Base-by-base conservation (phyloP, 352 stramenopile genomes). In the Phytopythium cucurbitacearum region DNA sequence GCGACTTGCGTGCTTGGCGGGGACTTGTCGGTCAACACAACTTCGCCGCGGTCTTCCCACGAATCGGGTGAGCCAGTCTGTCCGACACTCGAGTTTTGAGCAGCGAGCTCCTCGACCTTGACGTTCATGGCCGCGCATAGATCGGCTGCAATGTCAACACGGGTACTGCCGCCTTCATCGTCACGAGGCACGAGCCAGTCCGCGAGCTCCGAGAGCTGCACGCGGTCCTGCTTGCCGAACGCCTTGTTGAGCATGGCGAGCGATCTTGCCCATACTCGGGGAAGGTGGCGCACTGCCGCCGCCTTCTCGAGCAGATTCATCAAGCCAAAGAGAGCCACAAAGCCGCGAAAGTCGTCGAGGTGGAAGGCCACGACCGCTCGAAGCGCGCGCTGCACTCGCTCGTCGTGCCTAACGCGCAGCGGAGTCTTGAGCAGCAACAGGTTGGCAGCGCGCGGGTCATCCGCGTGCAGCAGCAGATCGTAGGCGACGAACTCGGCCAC, bases 191-290 rank as follows among this genome's bases (percentile, higher is more conserved):
- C 15, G 37, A 85, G 48, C 62, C 58, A 80, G 13, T 43, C 33
- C 2, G 64, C 67, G 7, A 91, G 40, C 41, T 80, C 61, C 38
- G 69, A 54, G 1, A 89, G 44, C 4, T 53, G 37, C 37, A 91
- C 77, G 9, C 67, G 65, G 40, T 89, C 72, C 13, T 80, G 72
- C 37, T 89, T 91, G 41, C 69, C 67, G 11, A 76, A 78, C 10
- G 71, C 63, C 48, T 87, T 87, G 67, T 82, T 86, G 40, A 91
- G 70, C 64, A 73, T 73, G 4, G 43, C 38, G 9, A 89, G 10
- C 32, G 62, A 62, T 0, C 56, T 45, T 0, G 35, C 57, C 71
- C 75, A 89, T 1, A 87, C 40, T 11, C 55, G 52, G 10, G 59
- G 60, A 12, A 80, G 43, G 48, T 85, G 73, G 34, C 65, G 73